A percentile compares a stretch with the other conserved stretches of the same genome.
These are phyloP conservation scores for Wilhelminamyces savonicus DNA, from an alignment of 805 yeast genomes.

Conservation along the genomic window DNA sequence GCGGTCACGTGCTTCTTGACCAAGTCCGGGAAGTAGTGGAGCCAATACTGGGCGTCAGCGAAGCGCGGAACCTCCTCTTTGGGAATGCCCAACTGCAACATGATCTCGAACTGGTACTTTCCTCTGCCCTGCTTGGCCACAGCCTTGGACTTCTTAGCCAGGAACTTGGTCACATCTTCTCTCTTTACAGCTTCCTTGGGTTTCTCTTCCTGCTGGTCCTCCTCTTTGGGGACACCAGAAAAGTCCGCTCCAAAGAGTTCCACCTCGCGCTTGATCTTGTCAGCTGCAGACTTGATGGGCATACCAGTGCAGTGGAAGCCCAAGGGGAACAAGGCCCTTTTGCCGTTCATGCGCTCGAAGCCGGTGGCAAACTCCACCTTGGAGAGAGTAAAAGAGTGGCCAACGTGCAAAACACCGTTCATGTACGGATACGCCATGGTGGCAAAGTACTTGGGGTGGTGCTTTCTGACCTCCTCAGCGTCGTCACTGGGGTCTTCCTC, in stretches of 20 bases:
- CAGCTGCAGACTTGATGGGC: slow-evolving; percentile 96
- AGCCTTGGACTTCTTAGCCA: slow-evolving; percentile 89
- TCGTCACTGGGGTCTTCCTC: slow-evolving; percentile 47
- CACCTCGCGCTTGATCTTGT: slow-evolving; percentile 86
- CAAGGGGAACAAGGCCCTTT: slow-evolving; percentile 85
- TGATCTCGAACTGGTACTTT: slow-evolving; percentile 92
- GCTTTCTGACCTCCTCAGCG: slow-evolving; percentile 65
- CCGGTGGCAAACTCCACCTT: slow-evolving; percentile 91
- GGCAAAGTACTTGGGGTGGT: slow-evolving; percentile 81
- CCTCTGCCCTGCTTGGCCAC: slow-evolving; percentile 91
- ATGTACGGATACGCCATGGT: slow-evolving; percentile 98
- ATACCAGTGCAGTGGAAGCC: slow-evolving; percentile 99
- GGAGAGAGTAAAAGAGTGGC: slow-evolving; percentile 92
- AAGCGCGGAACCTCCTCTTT: slow-evolving; percentile 78
- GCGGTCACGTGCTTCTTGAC: slow-evolving; percentile 72
- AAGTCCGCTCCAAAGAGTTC: slow-evolving; percentile 86
- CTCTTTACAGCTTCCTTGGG: slow-evolving; percentile 29
- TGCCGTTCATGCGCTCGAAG: slow-evolving; percentile 91
- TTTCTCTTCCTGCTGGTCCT: slow-evolving; percentile 35
- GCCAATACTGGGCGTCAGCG: slow-evolving; percentile 91
- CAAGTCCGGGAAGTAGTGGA: slow-evolving; percentile 84
- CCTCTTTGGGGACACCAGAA: slow-evolving; percentile 57
- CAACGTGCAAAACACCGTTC: slow-evolving; percentile 98
- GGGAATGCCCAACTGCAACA: slow-evolving; percentile 88
- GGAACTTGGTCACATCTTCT: slow-evolving; percentile 85